Conservation (phyloP, 2,329 filamentous ascomycete species). For the Colletotrichum endophyticum region DNA sequence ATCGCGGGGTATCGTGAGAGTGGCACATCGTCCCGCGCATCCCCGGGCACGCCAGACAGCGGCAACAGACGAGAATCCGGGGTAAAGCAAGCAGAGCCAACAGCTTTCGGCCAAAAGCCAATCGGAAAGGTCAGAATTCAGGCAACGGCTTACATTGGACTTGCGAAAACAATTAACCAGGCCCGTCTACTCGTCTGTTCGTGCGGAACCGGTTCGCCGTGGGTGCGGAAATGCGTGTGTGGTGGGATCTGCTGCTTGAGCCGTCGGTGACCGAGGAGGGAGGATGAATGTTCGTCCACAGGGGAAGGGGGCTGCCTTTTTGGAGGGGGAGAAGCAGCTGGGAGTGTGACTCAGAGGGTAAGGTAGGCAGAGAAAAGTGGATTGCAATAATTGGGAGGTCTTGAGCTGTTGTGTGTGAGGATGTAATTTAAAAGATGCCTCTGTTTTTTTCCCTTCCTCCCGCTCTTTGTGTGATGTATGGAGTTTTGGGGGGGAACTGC, state of each 20-base stretch:
- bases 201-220: slow-evolving; percentile 1
- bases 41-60: neutral
- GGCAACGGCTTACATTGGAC: neutral
- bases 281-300: slow-evolving; percentile 22
- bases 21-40: neutral
- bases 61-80: neutral
- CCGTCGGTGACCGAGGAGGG: slow-evolving; percentile 20
- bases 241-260: slow-evolving; percentile 19
- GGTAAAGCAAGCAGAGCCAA: neutral
- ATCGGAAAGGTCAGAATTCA: neutral
- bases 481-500: neutral
- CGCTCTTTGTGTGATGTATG: neutral
- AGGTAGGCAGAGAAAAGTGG: neutral
- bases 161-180: neutral
- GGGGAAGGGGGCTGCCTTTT: slow-evolving; percentile 15
- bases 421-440: neutral
- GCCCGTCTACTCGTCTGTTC: neutral
- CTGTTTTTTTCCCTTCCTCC: neutral
- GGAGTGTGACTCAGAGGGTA: slow-evolving; percentile 9
- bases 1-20: slow-evolving; percentile 5
- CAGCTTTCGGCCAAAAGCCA: neutral
- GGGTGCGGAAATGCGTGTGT: slow-evolving; percentile 10
- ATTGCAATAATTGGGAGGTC: neutral
- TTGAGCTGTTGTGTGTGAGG: neutral
- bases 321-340: neutral